Evolutionary conservation across 441 rosid genomes (phyloP), one percentile per base, ranked within the genome.

Genomic region (Sinapis alba): DNA sequence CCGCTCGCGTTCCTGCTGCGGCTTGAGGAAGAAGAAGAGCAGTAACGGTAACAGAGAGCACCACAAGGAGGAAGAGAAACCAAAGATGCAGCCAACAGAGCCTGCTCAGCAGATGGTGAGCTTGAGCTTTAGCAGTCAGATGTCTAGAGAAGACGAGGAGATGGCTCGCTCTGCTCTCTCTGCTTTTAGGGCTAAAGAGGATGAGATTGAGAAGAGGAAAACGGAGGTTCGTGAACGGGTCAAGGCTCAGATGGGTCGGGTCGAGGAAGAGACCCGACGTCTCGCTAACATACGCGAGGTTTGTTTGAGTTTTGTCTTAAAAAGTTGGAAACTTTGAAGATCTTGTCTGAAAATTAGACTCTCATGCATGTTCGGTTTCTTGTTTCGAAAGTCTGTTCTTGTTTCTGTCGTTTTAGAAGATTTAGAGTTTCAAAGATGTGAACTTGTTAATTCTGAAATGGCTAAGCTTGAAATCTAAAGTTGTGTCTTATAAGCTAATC

Each of bases 61-160:
- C 7, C 24, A 60, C 41, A 38, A 36, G 11, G 57, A 73, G 16
- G 62, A 59, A 11, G 68, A 50, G 9, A 77, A 65, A 58, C 9
- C 45, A 0, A 69, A 74, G 78, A 78, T 78, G 78, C 67, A 77
- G 76, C 68, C 38, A 12, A 57, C 73, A 77, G 71, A 81, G 12
- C 16, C 62, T 57, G 78, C 74, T n/a, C 81, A 75, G 78, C 75
- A 26, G 24, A 72, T 83, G 69, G 86, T 90, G 38, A 89, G 86
- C 64, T 82, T 92, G 65, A 94, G 99, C 86, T 90, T 94, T 70
- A 82, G 88, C 85, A 88, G 96, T 77, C 90, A 89, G 76, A 80
- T 92, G 89, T 90, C 96, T 0, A 87, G 83, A 80, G 98, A 90
- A 81, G 99, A 95, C 72, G 98, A 92, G 38, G 97, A 92, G 86